These are phyloP conservation scores for Spergularia azorica DNA, from an alignment of 179 eudicot species.

Conservation along the genomic window DNA sequence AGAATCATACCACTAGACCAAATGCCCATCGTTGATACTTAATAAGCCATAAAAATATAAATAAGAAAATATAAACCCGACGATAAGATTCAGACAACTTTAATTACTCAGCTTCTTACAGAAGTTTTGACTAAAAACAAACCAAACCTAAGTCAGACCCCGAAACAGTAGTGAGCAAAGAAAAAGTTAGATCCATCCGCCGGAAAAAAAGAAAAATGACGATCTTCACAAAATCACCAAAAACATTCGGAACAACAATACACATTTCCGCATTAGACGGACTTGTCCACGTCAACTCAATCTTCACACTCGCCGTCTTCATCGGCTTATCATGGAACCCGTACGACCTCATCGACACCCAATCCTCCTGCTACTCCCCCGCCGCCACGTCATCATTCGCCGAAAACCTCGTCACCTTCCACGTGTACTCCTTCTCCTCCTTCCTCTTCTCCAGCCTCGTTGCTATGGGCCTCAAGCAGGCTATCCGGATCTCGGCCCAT, in stretches of 20 bases:
- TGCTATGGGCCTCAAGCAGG: slow-evolving; percentile 79
- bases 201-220: slow-evolving; percentile 6
- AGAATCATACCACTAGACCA: slow-evolving; percentile 35
- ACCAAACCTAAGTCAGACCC: not conserved
- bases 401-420: slow-evolving; percentile 58
- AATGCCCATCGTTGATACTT: not conserved
- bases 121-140: not conserved
- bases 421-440: slow-evolving; percentile 82
- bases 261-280: slow-evolving; percentile 85
- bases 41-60: too few species aligned
- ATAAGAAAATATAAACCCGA: too few species aligned
- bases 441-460: slow-evolving; percentile 89
- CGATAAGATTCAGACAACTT: too few species aligned
- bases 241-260: slow-evolving; percentile 50
- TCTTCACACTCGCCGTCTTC: slow-evolving; percentile 92
- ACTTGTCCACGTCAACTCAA: slow-evolving; percentile 75
- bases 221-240: slow-evolving; percentile 13
- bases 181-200: not conserved
- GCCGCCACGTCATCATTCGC: slow-evolving; percentile 29
- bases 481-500: slow-evolving; percentile 49
- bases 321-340: slow-evolving; percentile 85
- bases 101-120: too few species aligned
- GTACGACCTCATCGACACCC: slow-evolving; percentile 50
- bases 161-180: not conserved
- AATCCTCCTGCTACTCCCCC: slow-evolving; percentile 30